Evolutionary conservation across 805 yeast species (phyloP).

Genomic region (Candida odintsovae): DNA sequence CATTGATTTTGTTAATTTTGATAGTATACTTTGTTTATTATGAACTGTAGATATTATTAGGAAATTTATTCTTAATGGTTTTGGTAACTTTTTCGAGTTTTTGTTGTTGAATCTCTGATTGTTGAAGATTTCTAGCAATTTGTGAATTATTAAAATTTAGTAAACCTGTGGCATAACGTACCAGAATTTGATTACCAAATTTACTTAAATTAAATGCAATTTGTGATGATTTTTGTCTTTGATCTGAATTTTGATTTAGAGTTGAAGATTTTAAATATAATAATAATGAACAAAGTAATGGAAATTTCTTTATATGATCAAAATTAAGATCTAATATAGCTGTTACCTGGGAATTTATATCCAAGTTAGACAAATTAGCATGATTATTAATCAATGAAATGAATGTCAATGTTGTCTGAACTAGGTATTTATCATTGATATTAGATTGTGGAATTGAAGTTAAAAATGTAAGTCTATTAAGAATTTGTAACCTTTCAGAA

Average conservation of each 20-base stretch:
- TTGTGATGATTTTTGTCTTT: slow-evolving; percentile 25
- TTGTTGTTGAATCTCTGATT: slow-evolving; percentile 18
- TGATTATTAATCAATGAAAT: slow-evolving; percentile 13
- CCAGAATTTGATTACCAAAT: slow-evolving; percentile 18
- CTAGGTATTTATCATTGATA: slow-evolving; percentile 7
- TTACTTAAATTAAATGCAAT: slow-evolving; percentile 22
- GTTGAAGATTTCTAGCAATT: slow-evolving; percentile 21
- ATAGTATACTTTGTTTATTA: not conserved
- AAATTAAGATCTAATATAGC: slow-evolving; percentile 11
- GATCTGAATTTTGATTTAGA: slow-evolving; percentile 22
- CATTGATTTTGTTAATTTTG: not conserved
- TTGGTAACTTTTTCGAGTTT: slow-evolving; percentile 13
- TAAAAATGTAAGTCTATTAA: slow-evolving; percentile 2
- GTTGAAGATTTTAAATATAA: slow-evolving; percentile 20
- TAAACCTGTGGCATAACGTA: slow-evolving; percentile 21
- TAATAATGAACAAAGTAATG: slow-evolving; percentile 17
- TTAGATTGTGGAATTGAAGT: slow-evolving; percentile 5
- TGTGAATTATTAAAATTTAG: slow-evolving; percentile 18
- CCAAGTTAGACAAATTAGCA: slow-evolving; percentile 10
- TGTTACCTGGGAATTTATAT: slow-evolving; percentile 9
- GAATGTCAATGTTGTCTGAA: slow-evolving; percentile 9
- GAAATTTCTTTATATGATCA: slow-evolving; percentile 14
- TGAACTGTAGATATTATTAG: not conserved
- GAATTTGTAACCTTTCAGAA: slow-evolving; percentile 3
- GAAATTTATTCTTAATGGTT: not conserved